Evolutionary conservation across 1,284 basidiomycete genomes (phyloP).

Genomic region (Trametes pubescens): DNA sequence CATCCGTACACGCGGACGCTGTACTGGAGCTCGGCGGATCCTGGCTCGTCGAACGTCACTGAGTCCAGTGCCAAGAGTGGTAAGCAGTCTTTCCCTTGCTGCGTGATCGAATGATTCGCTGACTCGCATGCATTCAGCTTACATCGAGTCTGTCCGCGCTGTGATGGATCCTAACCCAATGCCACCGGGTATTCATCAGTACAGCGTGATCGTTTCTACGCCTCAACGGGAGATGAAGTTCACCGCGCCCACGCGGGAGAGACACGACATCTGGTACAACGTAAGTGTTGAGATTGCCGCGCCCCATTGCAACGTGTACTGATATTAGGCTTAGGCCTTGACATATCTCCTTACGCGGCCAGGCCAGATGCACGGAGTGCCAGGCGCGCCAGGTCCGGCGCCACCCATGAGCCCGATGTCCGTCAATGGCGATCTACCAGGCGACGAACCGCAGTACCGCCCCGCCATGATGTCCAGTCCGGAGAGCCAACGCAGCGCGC

Average conservation of each 20-base stretch:
- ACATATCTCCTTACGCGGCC: slow-evolving; percentile 85
- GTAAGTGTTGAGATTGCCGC: slow-evolving; percentile 50
- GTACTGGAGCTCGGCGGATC: slow-evolving; percentile 97
- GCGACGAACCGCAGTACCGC: slow-evolving; percentile 58
- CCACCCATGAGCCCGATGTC: slow-evolving; percentile 66
- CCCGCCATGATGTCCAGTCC: slow-evolving; percentile 62
- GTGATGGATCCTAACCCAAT: slow-evolving; percentile 93
- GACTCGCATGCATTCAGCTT: slow-evolving; percentile 64
- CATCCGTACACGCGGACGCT: slow-evolving; percentile 98
- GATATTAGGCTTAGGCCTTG: slow-evolving; percentile 65
- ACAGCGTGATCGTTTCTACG: slow-evolving; percentile 93
- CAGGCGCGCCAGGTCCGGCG: slow-evolving; percentile 51
- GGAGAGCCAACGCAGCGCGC: slow-evolving; percentile 71
- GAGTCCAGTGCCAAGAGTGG: slow-evolving; percentile 97
- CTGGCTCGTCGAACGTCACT: slow-evolving; percentile 84
- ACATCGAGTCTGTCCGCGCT: slow-evolving; percentile 90
- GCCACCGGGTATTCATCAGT: slow-evolving; percentile 92
- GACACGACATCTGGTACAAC: slow-evolving; percentile 97
- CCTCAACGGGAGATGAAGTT: slow-evolving; percentile 97
- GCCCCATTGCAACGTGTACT: slow-evolving; percentile 1
- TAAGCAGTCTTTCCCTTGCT: slow-evolving; percentile 53
- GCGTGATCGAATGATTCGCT: slow-evolving; percentile 15
- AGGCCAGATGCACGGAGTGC: slow-evolving; percentile 49
- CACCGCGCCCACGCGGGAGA: slow-evolving; percentile 92
- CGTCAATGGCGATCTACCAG: slow-evolving; percentile 53